Conservation (phyloP, 2,329 filamentous ascomycete genomes). For the Capronia americana region DNA sequence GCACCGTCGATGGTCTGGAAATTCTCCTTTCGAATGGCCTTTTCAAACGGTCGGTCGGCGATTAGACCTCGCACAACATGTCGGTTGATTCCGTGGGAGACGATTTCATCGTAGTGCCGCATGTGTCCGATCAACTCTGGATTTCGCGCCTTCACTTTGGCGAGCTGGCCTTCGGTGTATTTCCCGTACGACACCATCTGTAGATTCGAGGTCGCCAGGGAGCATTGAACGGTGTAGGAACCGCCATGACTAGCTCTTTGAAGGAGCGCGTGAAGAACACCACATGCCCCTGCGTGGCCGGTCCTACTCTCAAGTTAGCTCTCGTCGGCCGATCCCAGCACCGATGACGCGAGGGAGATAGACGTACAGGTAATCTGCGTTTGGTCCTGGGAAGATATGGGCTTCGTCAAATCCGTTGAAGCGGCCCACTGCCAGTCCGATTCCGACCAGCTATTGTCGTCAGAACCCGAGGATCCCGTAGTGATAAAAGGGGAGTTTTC, state of each 20-base stretch:
- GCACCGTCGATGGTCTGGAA: slow-evolving; percentile 16
- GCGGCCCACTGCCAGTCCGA: too few relatives aligned
- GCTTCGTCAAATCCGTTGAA: slow-evolving; percentile 38
- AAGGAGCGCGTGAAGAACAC: slow-evolving; percentile 68
- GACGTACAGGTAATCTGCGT: slow-evolving; percentile 61
- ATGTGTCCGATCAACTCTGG: slow-evolving; percentile 21
- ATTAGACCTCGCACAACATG: slow-evolving; percentile 25
- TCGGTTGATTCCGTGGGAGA: slow-evolving; percentile 20
- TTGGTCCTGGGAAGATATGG: slow-evolving; percentile 44
- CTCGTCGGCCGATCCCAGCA: too few relatives aligned
- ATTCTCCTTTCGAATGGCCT: slow-evolving; percentile 18
- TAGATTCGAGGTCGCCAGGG: slow-evolving; percentile 21
- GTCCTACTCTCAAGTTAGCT: slow-evolving; percentile 47
- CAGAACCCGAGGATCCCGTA: too few relatives aligned
- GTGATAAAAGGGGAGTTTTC: slow-evolving; percentile 37
- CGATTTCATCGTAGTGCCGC: slow-evolving; percentile 29
- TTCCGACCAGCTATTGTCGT: too few relatives aligned
- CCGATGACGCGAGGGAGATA: too few relatives aligned
- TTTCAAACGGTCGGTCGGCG: slow-evolving; percentile 17
- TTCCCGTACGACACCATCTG: slow-evolving; percentile 26
- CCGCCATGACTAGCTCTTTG: slow-evolving; percentile 57
- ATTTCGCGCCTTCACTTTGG: slow-evolving; percentile 19
- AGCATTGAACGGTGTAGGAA: slow-evolving; percentile 22
- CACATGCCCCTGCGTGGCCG: slow-evolving; percentile 72
- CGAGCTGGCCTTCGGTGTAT: slow-evolving; percentile 19